phyloP scores from a whole-genome alignment of 1,139 yeast genomes.

The Blastobotrys ciferrii region DNA sequence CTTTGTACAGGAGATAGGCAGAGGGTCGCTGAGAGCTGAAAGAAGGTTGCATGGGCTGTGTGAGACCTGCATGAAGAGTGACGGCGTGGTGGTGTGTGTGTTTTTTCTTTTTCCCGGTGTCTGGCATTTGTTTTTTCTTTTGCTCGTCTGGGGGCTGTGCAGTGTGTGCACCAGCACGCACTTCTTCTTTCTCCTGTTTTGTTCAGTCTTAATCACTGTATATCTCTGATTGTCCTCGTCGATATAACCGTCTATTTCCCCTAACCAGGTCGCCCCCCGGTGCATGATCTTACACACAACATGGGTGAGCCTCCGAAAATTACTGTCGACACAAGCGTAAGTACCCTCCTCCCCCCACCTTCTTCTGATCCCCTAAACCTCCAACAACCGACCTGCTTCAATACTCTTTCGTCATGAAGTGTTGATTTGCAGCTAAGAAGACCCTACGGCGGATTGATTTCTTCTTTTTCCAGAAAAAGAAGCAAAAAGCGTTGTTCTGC shows the following conservation, averaged over 20 bases:
- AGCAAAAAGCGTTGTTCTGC: neutral
- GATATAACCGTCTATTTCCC: neutral
- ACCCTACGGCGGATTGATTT: too few relatives aligned
- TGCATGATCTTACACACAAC: neutral
- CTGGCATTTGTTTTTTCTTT: neutral
- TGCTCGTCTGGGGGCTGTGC: neutral
- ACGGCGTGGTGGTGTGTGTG: too few relatives aligned
- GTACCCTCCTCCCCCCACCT: too few relatives aligned
- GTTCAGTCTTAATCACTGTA: neutral
- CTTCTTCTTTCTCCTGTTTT: neutral
- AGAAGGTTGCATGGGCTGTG: neutral
- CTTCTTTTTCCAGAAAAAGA: too few relatives aligned
- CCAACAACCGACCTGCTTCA: too few relatives aligned
- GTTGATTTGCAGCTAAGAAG: too few relatives aligned
- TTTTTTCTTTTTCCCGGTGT: too few relatives aligned
- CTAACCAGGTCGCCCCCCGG: neutral
- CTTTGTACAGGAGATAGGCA: too few relatives aligned
- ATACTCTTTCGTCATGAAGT: too few relatives aligned
- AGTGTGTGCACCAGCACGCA: neutral
- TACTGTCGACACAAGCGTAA: constrained; percentile 25
- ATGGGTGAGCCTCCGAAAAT: constrained; percentile 25
- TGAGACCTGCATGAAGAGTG: neutral
- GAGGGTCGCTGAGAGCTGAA: too few relatives aligned
- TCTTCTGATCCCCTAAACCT: too few relatives aligned
- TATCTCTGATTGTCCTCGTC: too few relatives aligned